A percentile compares a stretch with the other conserved stretches of the same genome.
phyloP scores from a whole-genome alignment of 257 asterid genomes.

The Paulownia fortunei region DNA sequence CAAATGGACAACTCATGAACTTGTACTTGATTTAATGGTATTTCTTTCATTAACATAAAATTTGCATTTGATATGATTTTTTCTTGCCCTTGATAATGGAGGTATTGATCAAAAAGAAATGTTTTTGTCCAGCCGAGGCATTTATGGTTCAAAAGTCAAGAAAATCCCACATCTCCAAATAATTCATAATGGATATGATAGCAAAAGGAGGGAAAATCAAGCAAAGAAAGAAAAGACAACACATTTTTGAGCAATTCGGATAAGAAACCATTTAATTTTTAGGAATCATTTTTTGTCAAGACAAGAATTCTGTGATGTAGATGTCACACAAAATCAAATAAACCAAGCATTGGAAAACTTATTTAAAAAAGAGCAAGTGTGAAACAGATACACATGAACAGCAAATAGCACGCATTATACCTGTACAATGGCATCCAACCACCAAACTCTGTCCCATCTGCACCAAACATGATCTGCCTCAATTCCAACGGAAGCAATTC shows the following conservation, averaged over 20 bases:
- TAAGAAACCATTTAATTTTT: not conserved
- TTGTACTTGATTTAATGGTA: not conserved
- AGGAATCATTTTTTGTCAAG: not conserved
- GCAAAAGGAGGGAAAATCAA: not conserved
- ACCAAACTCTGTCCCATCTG: constrained; percentile 62
- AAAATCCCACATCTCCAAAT: not conserved
- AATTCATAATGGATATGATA: not conserved
- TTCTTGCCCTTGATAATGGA: not conserved
- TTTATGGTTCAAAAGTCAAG: not conserved
- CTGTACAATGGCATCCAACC: constrained; percentile 87
- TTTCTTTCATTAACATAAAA: not conserved
- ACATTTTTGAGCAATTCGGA: not conserved
- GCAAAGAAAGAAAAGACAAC: not conserved
- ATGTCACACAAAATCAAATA: not conserved
- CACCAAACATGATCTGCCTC: constrained; percentile 53
- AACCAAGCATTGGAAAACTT: not conserved
- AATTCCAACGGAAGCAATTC: constrained; percentile 68
- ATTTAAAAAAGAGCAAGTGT: not conserved
- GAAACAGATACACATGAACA: not conserved
- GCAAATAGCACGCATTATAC: constrained; percentile 33
- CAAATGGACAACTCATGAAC: not conserved
- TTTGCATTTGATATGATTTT: not conserved
- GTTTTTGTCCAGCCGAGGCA: not conserved
- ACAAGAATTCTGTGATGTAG: not conserved
- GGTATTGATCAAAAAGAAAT: not conserved